These are phyloP conservation scores for Nephelium lappaceum DNA, from an alignment of 345 rosid species.

Conservation along the genomic window DNA sequence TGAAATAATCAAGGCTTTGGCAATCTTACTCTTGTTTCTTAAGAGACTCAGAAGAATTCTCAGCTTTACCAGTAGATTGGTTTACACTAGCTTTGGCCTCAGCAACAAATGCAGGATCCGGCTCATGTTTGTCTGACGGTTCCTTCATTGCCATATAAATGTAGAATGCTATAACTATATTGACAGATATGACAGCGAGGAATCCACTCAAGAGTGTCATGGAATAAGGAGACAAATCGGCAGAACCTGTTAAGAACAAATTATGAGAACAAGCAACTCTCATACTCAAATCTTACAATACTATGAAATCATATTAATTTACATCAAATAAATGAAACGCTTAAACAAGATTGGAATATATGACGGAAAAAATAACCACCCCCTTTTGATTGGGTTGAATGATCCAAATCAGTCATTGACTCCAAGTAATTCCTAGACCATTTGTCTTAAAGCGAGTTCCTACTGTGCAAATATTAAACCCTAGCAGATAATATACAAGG, in stretches of 20 bases:
- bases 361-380: neutral
- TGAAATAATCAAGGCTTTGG: slow-evolving; percentile 6
- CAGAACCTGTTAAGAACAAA: slow-evolving; percentile 54
- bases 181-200: slow-evolving; percentile 86
- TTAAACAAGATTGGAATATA: neutral
- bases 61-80: slow-evolving; percentile 39
- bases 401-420: neutral
- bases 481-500: neutral
- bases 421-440: neutral
- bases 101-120: slow-evolving; percentile 75
- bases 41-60: slow-evolving; percentile 39
- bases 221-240: slow-evolving; percentile 62
- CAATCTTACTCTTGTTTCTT: slow-evolving; percentile 53
- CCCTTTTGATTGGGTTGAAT: neutral
- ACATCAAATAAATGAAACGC: neutral
- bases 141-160: slow-evolving; percentile 89
- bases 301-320: neutral
- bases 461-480: neutral
- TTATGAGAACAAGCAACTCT: neutral
- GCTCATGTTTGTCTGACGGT: slow-evolving; percentile 77
- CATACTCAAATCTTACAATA: neutral
- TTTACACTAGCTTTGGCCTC: slow-evolving; percentile 78
- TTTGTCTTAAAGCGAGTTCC: neutral
- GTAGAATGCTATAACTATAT: slow-evolving; percentile 77
- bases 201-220: slow-evolving; percentile 81